Percentiles rank a stretch among this genome's conserved stretches.
These are phyloP conservation scores for Beauveria brongniartii DNA, from an alignment of 2,329 filamentous ascomycete genomes.

Conservation along the genomic window DNA sequence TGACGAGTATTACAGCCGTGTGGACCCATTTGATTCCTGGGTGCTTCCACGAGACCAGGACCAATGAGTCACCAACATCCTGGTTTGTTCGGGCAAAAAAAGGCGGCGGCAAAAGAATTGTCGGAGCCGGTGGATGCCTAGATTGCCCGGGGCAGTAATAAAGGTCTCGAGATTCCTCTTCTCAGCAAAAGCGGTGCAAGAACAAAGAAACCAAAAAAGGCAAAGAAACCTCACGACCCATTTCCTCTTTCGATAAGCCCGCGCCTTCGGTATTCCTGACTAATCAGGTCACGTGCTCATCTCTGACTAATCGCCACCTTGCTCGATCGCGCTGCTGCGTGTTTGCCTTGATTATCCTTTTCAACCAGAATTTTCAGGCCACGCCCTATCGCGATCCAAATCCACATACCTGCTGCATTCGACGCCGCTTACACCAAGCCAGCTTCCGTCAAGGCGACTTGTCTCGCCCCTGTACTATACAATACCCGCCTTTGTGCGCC, in stretches of 20 bases:
- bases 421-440: constrained; percentile 10
- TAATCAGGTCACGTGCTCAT: constrained; percentile 6
- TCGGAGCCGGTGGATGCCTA: constrained; percentile 6
- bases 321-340: background rate
- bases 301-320: constrained; percentile 2
- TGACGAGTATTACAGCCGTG: background rate
- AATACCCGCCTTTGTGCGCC: constrained; percentile 4
- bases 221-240: background rate
- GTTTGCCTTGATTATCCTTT: constrained; percentile 15
- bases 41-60: background rate
- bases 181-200: background rate
- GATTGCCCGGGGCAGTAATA: background rate
- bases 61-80: constrained; percentile 10
- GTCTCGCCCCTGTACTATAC: constrained; percentile 5
- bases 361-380: constrained; percentile 30
- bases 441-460: constrained; percentile 1
- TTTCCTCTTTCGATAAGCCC: background rate
- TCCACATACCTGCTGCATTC: constrained; percentile 7
- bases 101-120: background rate
- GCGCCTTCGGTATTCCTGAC: background rate
- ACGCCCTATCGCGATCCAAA: constrained; percentile 13
- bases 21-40: background rate
- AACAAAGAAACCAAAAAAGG: background rate
- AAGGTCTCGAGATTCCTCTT: background rate
- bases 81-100: background rate